Evolutionary conservation across 1,139 yeast species (phyloP), one percentile per base, ranked within the genome.

Genomic region (Taphrina betulina): DNA sequence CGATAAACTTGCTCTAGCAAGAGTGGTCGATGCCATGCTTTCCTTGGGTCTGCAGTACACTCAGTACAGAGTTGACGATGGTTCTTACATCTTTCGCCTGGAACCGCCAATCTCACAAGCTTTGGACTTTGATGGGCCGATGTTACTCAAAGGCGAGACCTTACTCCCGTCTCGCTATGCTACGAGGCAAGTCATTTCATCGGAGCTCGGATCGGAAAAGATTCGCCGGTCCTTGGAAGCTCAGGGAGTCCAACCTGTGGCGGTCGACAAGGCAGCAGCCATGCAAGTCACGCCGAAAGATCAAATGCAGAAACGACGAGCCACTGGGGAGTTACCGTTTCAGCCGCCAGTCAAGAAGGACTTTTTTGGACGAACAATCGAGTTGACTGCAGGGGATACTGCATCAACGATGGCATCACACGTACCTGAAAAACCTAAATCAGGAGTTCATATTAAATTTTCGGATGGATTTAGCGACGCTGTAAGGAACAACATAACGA

Each of bases 401-500:
- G 19, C 14, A 14, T 31, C 38, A 8, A 19, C 17, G 14, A 10
- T 26, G 5, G 29, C 48, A 2, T 5, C 26, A 4, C 29, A 20
- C 3, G 38, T 43, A 7, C 48, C 38, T 12, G 54, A 31, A 5
- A 58, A 20, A 35, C 38, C 50, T 37, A 69, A 63, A 53, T 58
- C 68, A 52, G 74, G 85, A 60, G 84, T 88, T 5, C 92, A 97
- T 97, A 86, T 92, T 14, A 90, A 86, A 66, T 90, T 83, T 65
- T 85, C 85, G 62, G 97, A 90, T 69, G 97, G 98, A 1, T 90
- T 85, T 65, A 86, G 95, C 5, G 86, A 90, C 69, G 98, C 98
- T 0, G 97, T 92, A 1, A 73, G 95, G 37, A 88, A 88, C 64
- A 85, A 83, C 58, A 80, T 90, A 28, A 78, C 83, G 5, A 92